Percentiles rank a stretch among this genome's conserved stretches.
phyloP scores from a whole-genome alignment of 768 basidiomycete species.

The Amanita rubescens region DNA sequence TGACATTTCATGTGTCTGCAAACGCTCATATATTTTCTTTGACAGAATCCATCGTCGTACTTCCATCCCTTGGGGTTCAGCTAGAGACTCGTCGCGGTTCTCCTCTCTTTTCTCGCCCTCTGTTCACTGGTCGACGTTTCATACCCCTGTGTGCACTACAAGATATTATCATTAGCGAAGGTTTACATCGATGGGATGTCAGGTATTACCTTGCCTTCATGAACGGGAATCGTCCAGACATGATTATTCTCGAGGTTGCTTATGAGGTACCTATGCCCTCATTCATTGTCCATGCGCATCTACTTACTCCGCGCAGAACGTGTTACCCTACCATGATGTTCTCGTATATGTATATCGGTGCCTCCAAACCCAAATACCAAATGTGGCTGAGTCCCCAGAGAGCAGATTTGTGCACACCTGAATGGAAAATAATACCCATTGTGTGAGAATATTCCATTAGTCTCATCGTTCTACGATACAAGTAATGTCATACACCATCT shows the following conservation, averaged over 20 bases:
- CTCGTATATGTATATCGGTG: constrained; percentile 52
- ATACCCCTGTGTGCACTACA: constrained; percentile 47
- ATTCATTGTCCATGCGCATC: background rate
- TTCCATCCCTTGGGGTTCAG: constrained; percentile 67
- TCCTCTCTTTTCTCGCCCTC: constrained; percentile 22
- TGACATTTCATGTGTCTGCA: constrained; percentile 4
- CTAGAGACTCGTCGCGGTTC: constrained; percentile 64
- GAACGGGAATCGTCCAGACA: constrained; percentile 21
- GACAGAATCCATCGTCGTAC: constrained; percentile 61
- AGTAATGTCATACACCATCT: background rate
- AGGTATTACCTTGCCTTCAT: constrained; percentile 58
- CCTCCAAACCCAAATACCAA: constrained; percentile 31
- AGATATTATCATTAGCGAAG: constrained; percentile 72
- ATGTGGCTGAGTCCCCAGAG: background rate
- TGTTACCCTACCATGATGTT: constrained; percentile 55
- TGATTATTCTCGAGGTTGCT: constrained; percentile 40
- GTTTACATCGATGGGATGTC: constrained; percentile 62
- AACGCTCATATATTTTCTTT: background rate
- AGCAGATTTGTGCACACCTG: background rate
- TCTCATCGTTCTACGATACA: background rate
- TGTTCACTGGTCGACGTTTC: constrained; percentile 42
- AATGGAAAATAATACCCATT: background rate
- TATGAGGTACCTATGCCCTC: constrained; percentile 45
- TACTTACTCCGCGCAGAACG: constrained; percentile 37
- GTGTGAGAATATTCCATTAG: background rate